Evolutionary conservation across 2,329 filamentous ascomycete genomes (phyloP).

Genomic region (Bertia moriformis): DNA sequence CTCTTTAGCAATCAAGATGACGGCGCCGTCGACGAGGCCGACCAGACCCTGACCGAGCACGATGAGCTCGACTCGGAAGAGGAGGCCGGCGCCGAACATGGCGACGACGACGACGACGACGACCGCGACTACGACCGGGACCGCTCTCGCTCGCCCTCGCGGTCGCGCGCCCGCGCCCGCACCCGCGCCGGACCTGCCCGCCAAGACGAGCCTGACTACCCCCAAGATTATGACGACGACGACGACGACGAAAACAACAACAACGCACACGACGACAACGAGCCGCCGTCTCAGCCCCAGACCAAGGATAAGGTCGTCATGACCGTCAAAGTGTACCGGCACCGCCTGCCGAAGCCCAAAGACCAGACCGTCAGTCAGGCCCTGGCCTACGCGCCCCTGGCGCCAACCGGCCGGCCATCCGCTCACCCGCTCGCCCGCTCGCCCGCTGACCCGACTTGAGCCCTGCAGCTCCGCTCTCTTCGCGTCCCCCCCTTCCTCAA

Average conservation of each 20-base stretch:
- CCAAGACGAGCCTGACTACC: constrained; percentile 17
- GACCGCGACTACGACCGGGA: constrained; percentile 42
- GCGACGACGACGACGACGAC: constrained; percentile 46
- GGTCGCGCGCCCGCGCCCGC: neutral
- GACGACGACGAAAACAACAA: constrained; percentile 26
- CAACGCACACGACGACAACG: constrained; percentile 29
- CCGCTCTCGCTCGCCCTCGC: constrained; percentile 1
- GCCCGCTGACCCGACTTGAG: too few relatives aligned
- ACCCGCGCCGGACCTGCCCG: neutral
- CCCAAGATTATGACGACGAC: too few relatives aligned
- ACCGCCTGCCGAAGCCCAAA: constrained; percentile 55
- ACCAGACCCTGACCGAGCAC: constrained; percentile 49
- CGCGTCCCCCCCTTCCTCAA: constrained; percentile 61
- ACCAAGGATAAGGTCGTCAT: constrained; percentile 42
- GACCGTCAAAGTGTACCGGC: constrained; percentile 51
- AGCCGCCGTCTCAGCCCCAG: constrained; percentile 22
- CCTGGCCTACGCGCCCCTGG: neutral
- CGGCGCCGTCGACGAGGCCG: constrained; percentile 29
- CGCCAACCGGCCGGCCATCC: constrained; percentile 1
- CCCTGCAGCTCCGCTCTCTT: constrained; percentile 46
- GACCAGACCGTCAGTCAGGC: constrained; percentile 45
- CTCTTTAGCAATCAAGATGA: constrained; percentile 5
- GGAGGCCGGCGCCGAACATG: constrained; percentile 44
- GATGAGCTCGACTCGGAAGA: constrained; percentile 35
- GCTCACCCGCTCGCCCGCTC: constrained; percentile 8